Evolutionary conservation across 805 yeast genomes (phyloP).

Genomic region (Isabelozyma pseudorhagii): DNA sequence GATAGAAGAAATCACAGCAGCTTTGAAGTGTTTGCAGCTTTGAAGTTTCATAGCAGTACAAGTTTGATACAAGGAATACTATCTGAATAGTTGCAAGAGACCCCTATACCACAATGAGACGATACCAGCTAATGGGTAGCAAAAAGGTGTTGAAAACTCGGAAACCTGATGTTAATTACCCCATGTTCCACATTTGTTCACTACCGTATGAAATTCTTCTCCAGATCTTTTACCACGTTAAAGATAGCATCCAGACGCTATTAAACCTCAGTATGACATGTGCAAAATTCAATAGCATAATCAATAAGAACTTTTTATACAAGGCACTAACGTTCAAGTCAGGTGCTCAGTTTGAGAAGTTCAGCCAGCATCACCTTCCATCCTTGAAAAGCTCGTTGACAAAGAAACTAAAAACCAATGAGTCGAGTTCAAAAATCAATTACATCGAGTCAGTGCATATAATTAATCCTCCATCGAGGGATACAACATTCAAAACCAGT

Average conservation of each 20-base stretch:
- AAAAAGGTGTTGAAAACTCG: constrained; percentile 17
- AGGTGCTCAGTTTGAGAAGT: constrained; percentile 27
- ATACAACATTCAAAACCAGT: constrained; percentile 16
- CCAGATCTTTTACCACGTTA: constrained; percentile 28
- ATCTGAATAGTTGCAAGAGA: neutral
- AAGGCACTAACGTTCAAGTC: constrained; percentile 23
- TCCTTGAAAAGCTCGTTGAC: constrained; percentile 12
- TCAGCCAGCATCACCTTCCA: constrained; percentile 32
- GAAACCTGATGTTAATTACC: constrained; percentile 16
- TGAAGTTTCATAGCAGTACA: too few species aligned
- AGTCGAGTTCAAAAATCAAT: constrained; percentile 28
- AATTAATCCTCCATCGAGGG: constrained; percentile 30
- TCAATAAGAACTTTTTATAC: constrained; percentile 38
- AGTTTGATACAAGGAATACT: too few species aligned
- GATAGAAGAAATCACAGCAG: too few species aligned
- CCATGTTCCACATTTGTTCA: constrained; percentile 30
- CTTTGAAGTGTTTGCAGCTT: too few species aligned
- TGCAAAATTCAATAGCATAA: constrained; percentile 29
- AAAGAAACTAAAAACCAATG: constrained; percentile 16
- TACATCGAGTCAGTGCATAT: constrained; percentile 25
- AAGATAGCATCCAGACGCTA: constrained; percentile 15
- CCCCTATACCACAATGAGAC: constrained; percentile 21
- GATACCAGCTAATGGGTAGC: constrained; percentile 42
- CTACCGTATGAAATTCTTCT: constrained; percentile 43
- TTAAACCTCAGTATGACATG: constrained; percentile 31